Conservation (phyloP, 2,329 filamentous ascomycete species). For the Tolypocladium amazonense region DNA sequence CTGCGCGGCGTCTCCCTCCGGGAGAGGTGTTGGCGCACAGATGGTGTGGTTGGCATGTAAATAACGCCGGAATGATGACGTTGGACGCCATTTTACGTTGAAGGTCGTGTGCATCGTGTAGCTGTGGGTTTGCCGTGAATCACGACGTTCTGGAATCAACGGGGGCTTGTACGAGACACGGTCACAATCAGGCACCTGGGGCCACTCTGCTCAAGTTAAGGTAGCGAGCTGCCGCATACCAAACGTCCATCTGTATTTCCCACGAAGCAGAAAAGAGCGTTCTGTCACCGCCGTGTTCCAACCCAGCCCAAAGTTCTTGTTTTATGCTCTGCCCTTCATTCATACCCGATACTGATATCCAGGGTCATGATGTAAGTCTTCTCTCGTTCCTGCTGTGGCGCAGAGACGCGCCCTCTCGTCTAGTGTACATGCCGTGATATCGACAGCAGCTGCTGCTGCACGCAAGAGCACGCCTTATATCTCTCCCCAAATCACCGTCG, state of each 20-base stretch:
- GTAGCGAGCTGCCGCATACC: neutral
- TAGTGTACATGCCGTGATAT: neutral
- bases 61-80: slow-evolving; percentile 6
- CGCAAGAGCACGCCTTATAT: neutral
- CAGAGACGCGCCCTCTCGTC: neutral
- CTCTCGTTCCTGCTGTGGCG: neutral
- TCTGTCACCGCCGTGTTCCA: neutral
- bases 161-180: neutral
- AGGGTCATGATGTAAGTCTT: neutral
- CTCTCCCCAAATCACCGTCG: neutral
- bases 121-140: neutral
- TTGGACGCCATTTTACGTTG: slow-evolving; percentile 1
- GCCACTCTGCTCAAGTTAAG: neutral
- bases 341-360: neutral
- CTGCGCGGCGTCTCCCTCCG: neutral
- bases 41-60: slow-evolving; percentile 3
- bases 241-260: neutral
- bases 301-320: neutral
- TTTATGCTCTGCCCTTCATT: neutral
- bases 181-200: neutral
- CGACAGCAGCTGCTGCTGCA: neutral
- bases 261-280: neutral
- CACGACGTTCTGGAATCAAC: neutral
- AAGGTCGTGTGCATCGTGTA: neutral
- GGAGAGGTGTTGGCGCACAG: slow-evolving; percentile 1